phyloP scores from a whole-genome alignment of 441 rosid genomes.

The Kokia cookei region DNA sequence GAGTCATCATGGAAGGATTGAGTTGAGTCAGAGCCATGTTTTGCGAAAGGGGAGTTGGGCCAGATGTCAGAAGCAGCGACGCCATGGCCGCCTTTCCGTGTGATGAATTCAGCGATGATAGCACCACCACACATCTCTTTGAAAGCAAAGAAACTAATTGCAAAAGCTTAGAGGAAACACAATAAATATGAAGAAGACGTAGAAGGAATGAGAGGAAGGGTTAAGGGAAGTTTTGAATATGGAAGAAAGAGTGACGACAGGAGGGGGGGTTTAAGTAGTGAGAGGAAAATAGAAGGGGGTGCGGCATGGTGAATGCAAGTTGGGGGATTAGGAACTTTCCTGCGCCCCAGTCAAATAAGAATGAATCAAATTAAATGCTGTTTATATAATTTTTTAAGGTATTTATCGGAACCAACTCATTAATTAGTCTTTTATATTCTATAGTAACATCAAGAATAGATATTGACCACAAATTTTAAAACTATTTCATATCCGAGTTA shows the following conservation, averaged over 20 bases:
- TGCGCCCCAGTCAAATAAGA: no score
- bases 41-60: slow-evolving; percentile 27
- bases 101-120: slow-evolving; percentile 35
- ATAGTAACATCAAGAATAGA: no score
- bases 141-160: neutral
- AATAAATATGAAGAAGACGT: neutral
- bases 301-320: neutral
- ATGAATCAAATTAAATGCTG: no score
- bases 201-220: no score
- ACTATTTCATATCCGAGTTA: no score
- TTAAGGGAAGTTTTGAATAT: neutral
- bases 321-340: neutral
- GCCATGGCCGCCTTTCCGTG: slow-evolving; percentile 26
- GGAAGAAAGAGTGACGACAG: neutral
- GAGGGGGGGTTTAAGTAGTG: neutral
- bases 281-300: neutral
- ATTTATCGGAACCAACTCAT: no score
- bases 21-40: slow-evolving; percentile 15
- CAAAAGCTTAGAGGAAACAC: neutral
- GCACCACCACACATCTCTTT: slow-evolving; percentile 66
- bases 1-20: slow-evolving; percentile 1
- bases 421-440: no score
- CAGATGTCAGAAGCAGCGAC: slow-evolving; percentile 35
- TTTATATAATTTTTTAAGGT: no score
- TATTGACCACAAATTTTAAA: no score